Conservation (phyloP, 306 rosid genomes). For the Quercus wislizeni region DNA sequence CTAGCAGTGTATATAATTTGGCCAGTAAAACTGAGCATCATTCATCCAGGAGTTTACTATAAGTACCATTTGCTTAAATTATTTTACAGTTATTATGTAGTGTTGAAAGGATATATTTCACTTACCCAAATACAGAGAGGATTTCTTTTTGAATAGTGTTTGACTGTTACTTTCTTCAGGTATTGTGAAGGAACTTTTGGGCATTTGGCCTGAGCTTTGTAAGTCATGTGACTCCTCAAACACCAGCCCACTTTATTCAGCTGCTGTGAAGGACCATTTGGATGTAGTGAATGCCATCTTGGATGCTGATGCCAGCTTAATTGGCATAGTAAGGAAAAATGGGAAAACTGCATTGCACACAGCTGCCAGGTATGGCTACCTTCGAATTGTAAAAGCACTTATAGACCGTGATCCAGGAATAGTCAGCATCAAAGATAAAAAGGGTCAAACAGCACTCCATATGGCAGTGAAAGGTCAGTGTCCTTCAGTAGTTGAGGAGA, state of each 20-base stretch:
- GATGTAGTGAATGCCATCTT: constrained; percentile 81
- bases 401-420: constrained; percentile 64
- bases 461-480: constrained; percentile 94
- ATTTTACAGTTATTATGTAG: neutral
- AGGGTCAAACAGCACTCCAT: constrained; percentile 93
- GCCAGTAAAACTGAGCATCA: neutral
- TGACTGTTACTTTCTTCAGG: constrained; percentile 41
- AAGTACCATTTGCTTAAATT: neutral
- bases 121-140: neutral
- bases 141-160: constrained; percentile 9
- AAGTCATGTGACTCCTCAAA: constrained; percentile 63
- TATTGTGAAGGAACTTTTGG: constrained; percentile 68
- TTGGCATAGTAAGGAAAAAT: constrained; percentile 75
- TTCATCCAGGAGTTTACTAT: neutral
- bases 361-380: constrained; percentile 72
- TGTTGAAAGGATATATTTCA: neutral
- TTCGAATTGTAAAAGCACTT: constrained; percentile 57
- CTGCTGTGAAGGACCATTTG: constrained; percentile 74
- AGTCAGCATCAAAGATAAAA: constrained; percentile 79
- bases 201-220: constrained; percentile 77
- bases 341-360: constrained; percentile 90
- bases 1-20: neutral
- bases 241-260: constrained; percentile 89
- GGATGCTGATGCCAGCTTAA: constrained; percentile 62
- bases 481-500: constrained; percentile 65